Percentiles rank a stretch among this genome's conserved stretches.
Conservation (phyloP, 345 rosid species). For the Physaria fendleri region DNA sequence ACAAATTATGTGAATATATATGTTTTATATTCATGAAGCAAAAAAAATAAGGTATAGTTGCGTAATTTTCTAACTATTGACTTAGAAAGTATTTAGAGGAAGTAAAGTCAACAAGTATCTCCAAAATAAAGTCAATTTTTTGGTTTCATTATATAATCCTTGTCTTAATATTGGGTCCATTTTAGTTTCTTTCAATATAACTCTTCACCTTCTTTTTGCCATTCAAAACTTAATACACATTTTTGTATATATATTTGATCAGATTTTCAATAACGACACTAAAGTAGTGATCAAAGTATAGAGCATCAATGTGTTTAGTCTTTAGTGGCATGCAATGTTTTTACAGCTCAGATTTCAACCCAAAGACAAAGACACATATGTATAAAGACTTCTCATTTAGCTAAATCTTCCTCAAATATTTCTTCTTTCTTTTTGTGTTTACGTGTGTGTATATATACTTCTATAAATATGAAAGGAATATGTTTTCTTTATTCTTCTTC, state of each 20-base stretch:
- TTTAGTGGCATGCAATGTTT: constrained; percentile 29
- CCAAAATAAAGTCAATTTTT: constrained; percentile 4
- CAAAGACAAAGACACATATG: constrained; percentile 26
- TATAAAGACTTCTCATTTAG: constrained; percentile 10
- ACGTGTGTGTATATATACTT: constrained; percentile 16
- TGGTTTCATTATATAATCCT: neutral
- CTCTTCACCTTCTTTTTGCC: neutral
- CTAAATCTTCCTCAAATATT: neutral
- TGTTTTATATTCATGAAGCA: neutral
- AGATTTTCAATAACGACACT: too few species aligned
- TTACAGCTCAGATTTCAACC: constrained; percentile 31
- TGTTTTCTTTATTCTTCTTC: constrained; percentile 13
- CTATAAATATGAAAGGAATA: constrained; percentile 10
- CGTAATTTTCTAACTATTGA: neutral
- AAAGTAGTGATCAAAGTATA: constrained; percentile 2
- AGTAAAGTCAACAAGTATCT: constrained; percentile 14
- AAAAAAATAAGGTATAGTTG: neutral
- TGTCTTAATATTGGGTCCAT: constrained; percentile 15
- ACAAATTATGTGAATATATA: neutral
- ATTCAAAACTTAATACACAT: too few species aligned
- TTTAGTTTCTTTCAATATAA: neutral
- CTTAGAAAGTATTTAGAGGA: neutral
- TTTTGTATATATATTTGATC: too few species aligned
- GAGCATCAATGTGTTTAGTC: neutral
- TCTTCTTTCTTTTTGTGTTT: neutral